A percentile compares a stretch with the other conserved stretches of the same genome.
These are phyloP conservation scores for Sorghum bicolor DNA, from an alignment of 176 grass and related monocot species.

Conservation along the genomic window Sorghum_bicolor_NCBIv3 NC_012873.2:66446001-66446500, in stretches of 20 bases:
- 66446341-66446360: background rate
- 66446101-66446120: constrained; percentile 57
- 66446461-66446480: background rate
- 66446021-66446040: background rate
- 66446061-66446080: constrained; percentile 99
- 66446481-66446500: background rate
- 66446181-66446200: background rate
- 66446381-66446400: background rate
- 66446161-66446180: constrained; percentile 19
- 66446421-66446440: background rate
- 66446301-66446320: constrained; percentile 16
- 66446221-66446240: background rate
- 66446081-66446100: constrained; percentile 89
- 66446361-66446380: background rate
- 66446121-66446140: constrained; percentile 92
- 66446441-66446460: background rate
- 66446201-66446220: constrained; percentile 14
- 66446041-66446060: constrained; percentile 31
- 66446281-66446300: background rate
- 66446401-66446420: background rate
- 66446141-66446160: constrained; percentile 49
- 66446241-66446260: background rate
- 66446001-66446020: constrained; percentile 21
- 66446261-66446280: background rate
- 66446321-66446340: background rate